phyloP scores from a whole-genome alignment of 768 basidiomycete genomes.

The Collybia nuda region DNA sequence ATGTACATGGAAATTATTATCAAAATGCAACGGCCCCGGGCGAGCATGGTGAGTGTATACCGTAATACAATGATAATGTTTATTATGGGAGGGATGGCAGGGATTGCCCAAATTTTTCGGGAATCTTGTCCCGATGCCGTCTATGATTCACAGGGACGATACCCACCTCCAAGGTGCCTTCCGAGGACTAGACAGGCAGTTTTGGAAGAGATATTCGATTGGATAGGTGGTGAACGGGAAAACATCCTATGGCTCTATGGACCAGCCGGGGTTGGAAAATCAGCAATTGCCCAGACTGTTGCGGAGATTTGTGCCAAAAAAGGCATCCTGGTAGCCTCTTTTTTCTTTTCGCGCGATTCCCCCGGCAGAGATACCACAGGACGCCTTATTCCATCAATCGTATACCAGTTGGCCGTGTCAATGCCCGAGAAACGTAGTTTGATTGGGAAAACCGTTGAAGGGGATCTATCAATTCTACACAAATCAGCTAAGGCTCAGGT shows the following conservation, averaged over 20 bases:
- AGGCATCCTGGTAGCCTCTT: slow-evolving; percentile 24
- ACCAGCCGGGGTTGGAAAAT: slow-evolving; percentile 21
- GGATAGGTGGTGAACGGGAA: neutral
- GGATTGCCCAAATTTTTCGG: too few relatives aligned
- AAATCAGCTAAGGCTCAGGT: neutral
- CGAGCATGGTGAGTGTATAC: too few relatives aligned
- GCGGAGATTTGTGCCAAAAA: slow-evolving; percentile 17
- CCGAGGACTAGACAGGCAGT: neutral
- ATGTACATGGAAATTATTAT: too few relatives aligned
- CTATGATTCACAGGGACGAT: slow-evolving; percentile 1
- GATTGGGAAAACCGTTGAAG: neutral
- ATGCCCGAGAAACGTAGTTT: neutral
- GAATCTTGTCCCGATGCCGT: neutral
- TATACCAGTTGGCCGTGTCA: slow-evolving; percentile 18
- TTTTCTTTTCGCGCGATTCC: slow-evolving; percentile 32
- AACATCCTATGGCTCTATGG: slow-evolving; percentile 6
- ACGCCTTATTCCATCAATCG: slow-evolving; percentile 27
- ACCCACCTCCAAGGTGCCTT: neutral
- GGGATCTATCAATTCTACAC: neutral
- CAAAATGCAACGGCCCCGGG: too few relatives aligned
- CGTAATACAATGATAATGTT: too few relatives aligned
- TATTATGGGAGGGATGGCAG: too few relatives aligned
- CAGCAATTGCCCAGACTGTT: slow-evolving; percentile 20
- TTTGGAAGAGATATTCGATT: neutral
- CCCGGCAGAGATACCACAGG: slow-evolving; percentile 19